These are phyloP conservation scores for Penicillium sp. DNA, from an alignment of 2,329 filamentous ascomycete genomes.

Conservation along the genomic window DNA sequence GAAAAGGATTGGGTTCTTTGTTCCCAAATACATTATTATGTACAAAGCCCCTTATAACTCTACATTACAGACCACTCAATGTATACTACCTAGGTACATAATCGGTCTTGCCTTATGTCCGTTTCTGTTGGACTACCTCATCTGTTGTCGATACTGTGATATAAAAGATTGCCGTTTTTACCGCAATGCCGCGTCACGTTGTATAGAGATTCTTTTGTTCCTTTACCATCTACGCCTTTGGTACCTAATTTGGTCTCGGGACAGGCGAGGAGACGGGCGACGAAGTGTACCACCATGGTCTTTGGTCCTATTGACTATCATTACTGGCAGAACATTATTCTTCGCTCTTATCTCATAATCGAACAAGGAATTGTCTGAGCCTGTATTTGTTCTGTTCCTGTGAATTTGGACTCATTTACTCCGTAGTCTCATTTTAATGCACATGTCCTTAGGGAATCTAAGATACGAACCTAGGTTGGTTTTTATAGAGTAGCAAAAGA, in stretches of 20 bases:
- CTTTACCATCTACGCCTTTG: background rate
- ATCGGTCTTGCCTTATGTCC: background rate
- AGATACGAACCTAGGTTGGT: background rate
- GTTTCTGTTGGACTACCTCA: background rate
- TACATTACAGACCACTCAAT: background rate
- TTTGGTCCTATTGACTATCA: background rate
- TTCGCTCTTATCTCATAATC: background rate
- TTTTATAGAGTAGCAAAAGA: background rate
- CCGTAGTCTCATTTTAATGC: background rate
- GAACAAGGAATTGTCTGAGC: background rate
- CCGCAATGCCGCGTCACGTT: background rate
- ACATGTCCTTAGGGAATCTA: background rate
- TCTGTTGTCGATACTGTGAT: background rate
- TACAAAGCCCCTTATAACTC: background rate
- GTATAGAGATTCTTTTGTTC: background rate
- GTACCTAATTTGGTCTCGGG: background rate
- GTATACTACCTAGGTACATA: background rate
- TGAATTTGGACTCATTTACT: background rate
- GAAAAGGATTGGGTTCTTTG: background rate
- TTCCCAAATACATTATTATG: background rate
- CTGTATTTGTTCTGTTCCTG: background rate
- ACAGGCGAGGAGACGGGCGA: background rate
- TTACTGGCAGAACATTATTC: background rate
- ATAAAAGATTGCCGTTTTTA: background rate
- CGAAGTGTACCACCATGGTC: background rate